phyloP scores from a whole-genome alignment of 176 grass and related monocot species.

The Aegilops tauschii region DNA sequence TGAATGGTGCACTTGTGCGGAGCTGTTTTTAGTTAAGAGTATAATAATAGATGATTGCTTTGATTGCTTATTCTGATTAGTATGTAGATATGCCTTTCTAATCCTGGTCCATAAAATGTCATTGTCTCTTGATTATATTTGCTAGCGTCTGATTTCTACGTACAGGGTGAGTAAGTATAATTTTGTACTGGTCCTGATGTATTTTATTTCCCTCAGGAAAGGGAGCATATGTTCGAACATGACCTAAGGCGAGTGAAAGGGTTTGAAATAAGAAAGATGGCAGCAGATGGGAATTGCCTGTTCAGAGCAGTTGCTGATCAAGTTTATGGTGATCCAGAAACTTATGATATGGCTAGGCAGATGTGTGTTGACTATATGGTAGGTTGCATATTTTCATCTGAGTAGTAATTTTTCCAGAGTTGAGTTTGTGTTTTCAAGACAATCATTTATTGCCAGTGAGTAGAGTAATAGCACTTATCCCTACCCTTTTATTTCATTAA shows the following conservation, averaged over 20 bases:
- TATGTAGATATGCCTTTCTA: background rate
- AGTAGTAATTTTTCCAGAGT: background rate
- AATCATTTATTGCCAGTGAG: background rate
- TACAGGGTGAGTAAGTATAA: background rate
- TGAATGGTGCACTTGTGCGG: background rate
- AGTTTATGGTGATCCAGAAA: conserved; percentile 96
- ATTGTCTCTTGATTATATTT: background rate
- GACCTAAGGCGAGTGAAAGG: conserved; percentile 87
- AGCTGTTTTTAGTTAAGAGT: background rate
- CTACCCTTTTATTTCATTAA: background rate
- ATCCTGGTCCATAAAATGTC: background rate
- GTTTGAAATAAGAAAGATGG: conserved; percentile 93
- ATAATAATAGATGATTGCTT: background rate
- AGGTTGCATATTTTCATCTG: conserved; percentile 20
- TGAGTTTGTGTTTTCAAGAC: background rate
- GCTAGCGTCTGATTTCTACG: background rate
- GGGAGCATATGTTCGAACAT: conserved; percentile 80
- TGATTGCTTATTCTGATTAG: background rate
- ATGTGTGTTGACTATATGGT: conserved; percentile 99
- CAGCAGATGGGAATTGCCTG: conserved; percentile 88
- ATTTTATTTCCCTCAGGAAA: conserved; percentile 55
- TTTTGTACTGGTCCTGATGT: conserved; percentile 1
- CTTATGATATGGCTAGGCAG: conserved; percentile 92
- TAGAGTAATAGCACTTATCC: background rate
- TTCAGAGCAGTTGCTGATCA: conserved; percentile 99